Base-by-base conservation (phyloP, 176 grass and related monocot genomes). In the Lolium perenne region DNA sequence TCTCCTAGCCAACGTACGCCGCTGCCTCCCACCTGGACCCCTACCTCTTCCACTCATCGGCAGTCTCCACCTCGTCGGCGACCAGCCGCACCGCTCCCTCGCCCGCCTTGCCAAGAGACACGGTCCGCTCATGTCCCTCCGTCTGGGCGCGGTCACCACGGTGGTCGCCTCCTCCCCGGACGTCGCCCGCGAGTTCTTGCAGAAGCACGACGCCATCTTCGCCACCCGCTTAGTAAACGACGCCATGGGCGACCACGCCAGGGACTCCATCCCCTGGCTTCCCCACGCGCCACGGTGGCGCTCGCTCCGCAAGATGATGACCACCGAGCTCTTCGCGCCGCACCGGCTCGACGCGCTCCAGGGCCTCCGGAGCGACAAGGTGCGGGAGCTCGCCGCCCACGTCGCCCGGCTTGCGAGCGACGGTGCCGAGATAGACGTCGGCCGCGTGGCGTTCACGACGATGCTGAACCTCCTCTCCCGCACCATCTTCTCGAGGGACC, bases 401-500 rank as follows among this genome's bases (percentile, higher is more conserved):
- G 32, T 89, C 22, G 13, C 4, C 5, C 46, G 21, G 10, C 57
- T 84, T 16, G 82, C 82, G 10, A 0, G 35, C 3, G 4, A 62
- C 0, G 87, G 71, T 7, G 29, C 17, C 43, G 16, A 46, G 15
- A 58, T 93, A 1, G 55, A 87, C 77, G 6, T 93, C 56, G 78
- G 82, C 25, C 88, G 84, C 15, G 89, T 79, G 20, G 84, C 55
- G 25, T 94, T 91, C 86, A 53, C 32, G 9, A 87, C 92, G 1
- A 78, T 32, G 18, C 46, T 91, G 0, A 94, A 91, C 83, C 78
- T 94, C 15, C 4, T 94, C 6, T 89, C 92, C 4, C 9, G 68
- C 45, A 89, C 84, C 1, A 66, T 91, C 61, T 94, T 94, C 89
- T 94, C 92, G 0, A 3, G 5, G 8, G 89, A 94, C 78, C 54